These are phyloP conservation scores for Pythium grandisporangium DNA, from an alignment of 352 stramenopile species.

Conservation along the genomic window DNA sequence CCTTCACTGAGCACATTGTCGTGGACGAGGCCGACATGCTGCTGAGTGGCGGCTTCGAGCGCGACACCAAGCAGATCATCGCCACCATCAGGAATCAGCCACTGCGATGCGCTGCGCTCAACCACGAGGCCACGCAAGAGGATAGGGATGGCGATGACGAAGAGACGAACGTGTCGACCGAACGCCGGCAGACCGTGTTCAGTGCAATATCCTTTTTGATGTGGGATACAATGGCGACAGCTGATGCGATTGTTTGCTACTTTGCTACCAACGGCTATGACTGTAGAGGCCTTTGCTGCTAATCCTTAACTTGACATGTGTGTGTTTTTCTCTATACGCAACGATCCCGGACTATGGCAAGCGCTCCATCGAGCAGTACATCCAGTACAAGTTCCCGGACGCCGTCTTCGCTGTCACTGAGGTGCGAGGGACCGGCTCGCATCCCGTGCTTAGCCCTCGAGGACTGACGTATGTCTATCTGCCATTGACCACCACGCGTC, in stretches of 20 bases:
- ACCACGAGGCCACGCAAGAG: conserved; percentile 15
- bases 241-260: not conserved
- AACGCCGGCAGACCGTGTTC: conserved; percentile 58
- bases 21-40: conserved; percentile 82
- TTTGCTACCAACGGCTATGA: conserved; percentile 12
- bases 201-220: conserved; percentile 64
- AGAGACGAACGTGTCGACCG: conserved; percentile 7
- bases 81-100: conserved; percentile 74
- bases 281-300: too few species aligned
- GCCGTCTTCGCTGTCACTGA: conserved; percentile 53
- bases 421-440: conserved; percentile 12
- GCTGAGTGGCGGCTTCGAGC: conserved; percentile 60
- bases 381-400: conserved; percentile 69
- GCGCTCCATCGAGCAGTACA: conserved; percentile 51
- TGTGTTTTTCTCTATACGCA: conserved; percentile 25
- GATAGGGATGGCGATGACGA: not conserved
- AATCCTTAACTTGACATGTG: conserved; percentile 8
- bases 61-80: conserved; percentile 74
- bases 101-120: conserved; percentile 33
- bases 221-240: not conserved
- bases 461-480: conserved; percentile 1
- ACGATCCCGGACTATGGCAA: conserved; percentile 80
- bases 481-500: too few species aligned
- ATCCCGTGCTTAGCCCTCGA: not conserved
- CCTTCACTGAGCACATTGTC: conserved; percentile 61